These are phyloP conservation scores for Akanthomyces lecanii DNA, from an alignment of 2,329 filamentous ascomycete genomes.

Conservation along the genomic window DNA sequence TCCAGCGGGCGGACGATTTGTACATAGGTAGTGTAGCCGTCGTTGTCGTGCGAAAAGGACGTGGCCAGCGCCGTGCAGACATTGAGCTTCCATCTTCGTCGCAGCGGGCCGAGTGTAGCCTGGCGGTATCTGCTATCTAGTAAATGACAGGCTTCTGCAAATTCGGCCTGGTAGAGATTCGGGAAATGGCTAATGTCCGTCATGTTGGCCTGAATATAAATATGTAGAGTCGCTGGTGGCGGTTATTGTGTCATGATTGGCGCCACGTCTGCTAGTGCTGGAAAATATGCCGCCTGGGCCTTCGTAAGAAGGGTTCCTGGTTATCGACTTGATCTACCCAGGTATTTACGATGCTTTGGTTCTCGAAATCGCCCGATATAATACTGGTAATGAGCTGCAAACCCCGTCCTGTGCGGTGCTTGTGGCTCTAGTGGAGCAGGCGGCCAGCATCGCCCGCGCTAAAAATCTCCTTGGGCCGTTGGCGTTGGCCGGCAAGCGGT, in stretches of 20 bases:
- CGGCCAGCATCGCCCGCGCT: not conserved
- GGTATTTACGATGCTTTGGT: not conserved
- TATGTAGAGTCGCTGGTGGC: not conserved
- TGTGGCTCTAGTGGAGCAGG: conserved; percentile 2
- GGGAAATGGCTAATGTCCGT: conserved; percentile 55
- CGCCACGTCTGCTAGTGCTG: not conserved
- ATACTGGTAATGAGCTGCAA: not conserved
- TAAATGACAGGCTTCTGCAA: conserved; percentile 59
- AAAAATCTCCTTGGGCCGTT: not conserved
- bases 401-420: not conserved
- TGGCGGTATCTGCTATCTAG: conserved; percentile 56
- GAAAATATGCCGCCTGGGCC: not conserved
- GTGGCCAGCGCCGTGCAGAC: conserved; percentile 49
- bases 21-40: conserved; percentile 48
- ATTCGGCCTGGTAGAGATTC: conserved; percentile 57
- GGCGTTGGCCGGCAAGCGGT: not conserved
- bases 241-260: not conserved
- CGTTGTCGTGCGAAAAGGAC: conserved; percentile 35
- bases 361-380: not conserved
- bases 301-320: not conserved
- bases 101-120: conserved; percentile 52
- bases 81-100: conserved; percentile 52
- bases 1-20: conserved; percentile 54
- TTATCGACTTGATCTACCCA: not conserved
- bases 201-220: not conserved